Conservation (phyloP, 2,329 filamentous ascomycete genomes). For the Hirsutella thompsonii region DNA sequence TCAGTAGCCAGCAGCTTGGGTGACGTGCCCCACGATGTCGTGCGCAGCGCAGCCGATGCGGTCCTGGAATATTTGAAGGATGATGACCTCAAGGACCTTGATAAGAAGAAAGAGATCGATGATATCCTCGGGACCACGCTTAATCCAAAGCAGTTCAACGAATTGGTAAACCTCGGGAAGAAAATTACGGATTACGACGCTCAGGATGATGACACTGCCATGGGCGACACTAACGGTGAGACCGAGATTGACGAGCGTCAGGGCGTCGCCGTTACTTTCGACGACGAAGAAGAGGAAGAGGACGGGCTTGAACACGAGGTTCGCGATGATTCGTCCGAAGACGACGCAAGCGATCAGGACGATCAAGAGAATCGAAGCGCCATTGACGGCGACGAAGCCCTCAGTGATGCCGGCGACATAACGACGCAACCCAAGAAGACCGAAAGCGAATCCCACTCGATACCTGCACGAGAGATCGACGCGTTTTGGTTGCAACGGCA, state of each 20-base stretch:
- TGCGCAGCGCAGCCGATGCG: conserved; percentile 86
- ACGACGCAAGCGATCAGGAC: conserved; percentile 56
- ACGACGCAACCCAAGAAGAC: conserved; percentile 32
- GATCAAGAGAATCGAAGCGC: conserved; percentile 46
- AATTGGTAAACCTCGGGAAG: conserved; percentile 89
- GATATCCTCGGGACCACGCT: conserved; percentile 78
- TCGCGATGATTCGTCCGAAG: conserved; percentile 74
- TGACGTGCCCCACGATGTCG: conserved; percentile 84
- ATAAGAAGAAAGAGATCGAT: conserved; percentile 96
- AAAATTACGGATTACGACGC: conserved; percentile 98
- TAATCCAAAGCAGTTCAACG: conserved; percentile 86
- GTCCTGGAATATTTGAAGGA: conserved; percentile 88
- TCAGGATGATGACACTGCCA: conserved; percentile 79
- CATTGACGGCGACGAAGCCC: conserved; percentile 35
- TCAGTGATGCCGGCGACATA: conserved; percentile 64
- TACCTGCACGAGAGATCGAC: conserved; percentile 83
- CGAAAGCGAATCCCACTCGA: conserved; percentile 43
- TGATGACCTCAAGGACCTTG: conserved; percentile 89
- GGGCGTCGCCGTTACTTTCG: conserved; percentile 94
- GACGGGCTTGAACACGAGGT: conserved; percentile 72
- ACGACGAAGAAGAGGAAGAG: conserved; percentile 79
- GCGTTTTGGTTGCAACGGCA: conserved; percentile 95
- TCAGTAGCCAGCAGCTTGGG: conserved; percentile 80
- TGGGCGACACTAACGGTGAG: conserved; percentile 50
- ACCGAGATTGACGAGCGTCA: conserved; percentile 86